These are phyloP conservation scores for Xylaria sp. DNA, from an alignment of 2,329 filamentous ascomycete genomes.

Conservation along the genomic window DNA sequence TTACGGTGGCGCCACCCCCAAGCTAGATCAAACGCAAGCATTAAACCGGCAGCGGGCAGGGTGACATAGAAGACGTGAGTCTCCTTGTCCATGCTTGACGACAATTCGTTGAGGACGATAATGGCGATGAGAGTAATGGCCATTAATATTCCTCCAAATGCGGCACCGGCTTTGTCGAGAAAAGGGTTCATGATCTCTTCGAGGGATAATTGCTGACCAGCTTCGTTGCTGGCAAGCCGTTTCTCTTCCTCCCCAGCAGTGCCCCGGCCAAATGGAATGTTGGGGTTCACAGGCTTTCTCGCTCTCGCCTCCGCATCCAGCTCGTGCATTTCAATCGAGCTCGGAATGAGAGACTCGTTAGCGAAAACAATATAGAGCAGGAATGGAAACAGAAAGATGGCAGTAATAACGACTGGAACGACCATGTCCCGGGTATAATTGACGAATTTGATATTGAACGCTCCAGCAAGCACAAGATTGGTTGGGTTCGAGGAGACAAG, in stretches of 20 bases:
- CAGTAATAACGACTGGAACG: slow-evolving; percentile 72
- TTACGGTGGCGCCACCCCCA: slow-evolving; percentile 68
- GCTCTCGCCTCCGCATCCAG: slow-evolving; percentile 62
- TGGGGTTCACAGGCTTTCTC: slow-evolving; percentile 70
- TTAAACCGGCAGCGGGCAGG: slow-evolving; percentile 69
- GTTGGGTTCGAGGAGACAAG: slow-evolving; percentile 80
- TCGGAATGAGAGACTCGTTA: slow-evolving; percentile 67
- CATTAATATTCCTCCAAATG: slow-evolving; percentile 70
- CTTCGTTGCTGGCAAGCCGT: slow-evolving; percentile 51
- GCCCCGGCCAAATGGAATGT: slow-evolving; percentile 70
- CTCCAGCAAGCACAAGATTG: slow-evolving; percentile 75
- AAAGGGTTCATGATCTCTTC: slow-evolving; percentile 80
- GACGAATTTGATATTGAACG: slow-evolving; percentile 74
- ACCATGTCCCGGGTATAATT: slow-evolving; percentile 80
- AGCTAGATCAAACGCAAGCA: slow-evolving; percentile 70
- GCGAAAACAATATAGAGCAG: slow-evolving; percentile 73
- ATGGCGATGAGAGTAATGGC: slow-evolving; percentile 69
- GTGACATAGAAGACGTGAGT: slow-evolving; percentile 72
- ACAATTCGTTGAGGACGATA: slow-evolving; percentile 66
- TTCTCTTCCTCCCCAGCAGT: slow-evolving; percentile 58
- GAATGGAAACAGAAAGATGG: slow-evolving; percentile 71
- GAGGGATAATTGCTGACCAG: slow-evolving; percentile 63
- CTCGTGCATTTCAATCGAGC: slow-evolving; percentile 70
- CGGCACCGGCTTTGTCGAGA: slow-evolving; percentile 69
- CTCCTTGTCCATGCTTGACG: slow-evolving; percentile 54